Evolutionary conservation across 352 stramenopile species (phyloP).

Genomic region (Globisporangium nagaii): DNA sequence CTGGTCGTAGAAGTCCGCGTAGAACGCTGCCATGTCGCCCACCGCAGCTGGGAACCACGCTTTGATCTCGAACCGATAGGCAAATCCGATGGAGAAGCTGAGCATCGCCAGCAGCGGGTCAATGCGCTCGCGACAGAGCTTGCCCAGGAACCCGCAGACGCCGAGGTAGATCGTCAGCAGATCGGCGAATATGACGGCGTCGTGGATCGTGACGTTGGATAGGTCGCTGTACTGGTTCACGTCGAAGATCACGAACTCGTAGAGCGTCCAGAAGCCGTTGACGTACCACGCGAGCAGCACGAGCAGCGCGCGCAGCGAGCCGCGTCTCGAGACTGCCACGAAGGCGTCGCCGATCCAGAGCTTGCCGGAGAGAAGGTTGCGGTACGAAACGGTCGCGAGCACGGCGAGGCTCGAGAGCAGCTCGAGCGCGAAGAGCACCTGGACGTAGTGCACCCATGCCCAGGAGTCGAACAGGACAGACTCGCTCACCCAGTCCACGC

Average conservation of each 20-base stretch:
- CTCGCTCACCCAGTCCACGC: background rate
- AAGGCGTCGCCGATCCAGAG: slow-evolving; percentile 10
- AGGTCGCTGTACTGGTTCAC: slow-evolving; percentile 20
- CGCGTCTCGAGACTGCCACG: background rate
- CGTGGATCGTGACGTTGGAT: slow-evolving; percentile 21
- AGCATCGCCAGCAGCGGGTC: slow-evolving; percentile 16
- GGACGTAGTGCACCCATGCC: slow-evolving; percentile 19
- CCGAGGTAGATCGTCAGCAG: slow-evolving; percentile 23
- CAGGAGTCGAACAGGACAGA: slow-evolving; percentile 9
- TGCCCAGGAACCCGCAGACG: slow-evolving; percentile 12
- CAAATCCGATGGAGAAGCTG: slow-evolving; percentile 14
- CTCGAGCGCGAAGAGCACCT: slow-evolving; percentile 11
- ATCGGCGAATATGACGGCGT: slow-evolving; percentile 30
- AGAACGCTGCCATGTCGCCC: background rate
- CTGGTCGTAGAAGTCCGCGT: slow-evolving; percentile 1
- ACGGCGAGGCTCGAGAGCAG: slow-evolving; percentile 11
- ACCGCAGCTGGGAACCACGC: background rate
- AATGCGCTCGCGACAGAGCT: slow-evolving; percentile 13
- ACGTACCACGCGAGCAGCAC: slow-evolving; percentile 35
- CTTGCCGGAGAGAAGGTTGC: background rate
- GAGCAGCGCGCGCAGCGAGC: slow-evolving; percentile 19
- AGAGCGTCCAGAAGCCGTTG: slow-evolving; percentile 33
- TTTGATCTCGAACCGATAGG: slow-evolving; percentile 6
- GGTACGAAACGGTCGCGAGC: slow-evolving; percentile 6
- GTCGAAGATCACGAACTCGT: slow-evolving; percentile 35